A percentile compares a stretch with the other conserved stretches of the same genome.
phyloP scores from a whole-genome alignment of 768 basidiomycete species.

The Dioszegia hungarica region DNA sequence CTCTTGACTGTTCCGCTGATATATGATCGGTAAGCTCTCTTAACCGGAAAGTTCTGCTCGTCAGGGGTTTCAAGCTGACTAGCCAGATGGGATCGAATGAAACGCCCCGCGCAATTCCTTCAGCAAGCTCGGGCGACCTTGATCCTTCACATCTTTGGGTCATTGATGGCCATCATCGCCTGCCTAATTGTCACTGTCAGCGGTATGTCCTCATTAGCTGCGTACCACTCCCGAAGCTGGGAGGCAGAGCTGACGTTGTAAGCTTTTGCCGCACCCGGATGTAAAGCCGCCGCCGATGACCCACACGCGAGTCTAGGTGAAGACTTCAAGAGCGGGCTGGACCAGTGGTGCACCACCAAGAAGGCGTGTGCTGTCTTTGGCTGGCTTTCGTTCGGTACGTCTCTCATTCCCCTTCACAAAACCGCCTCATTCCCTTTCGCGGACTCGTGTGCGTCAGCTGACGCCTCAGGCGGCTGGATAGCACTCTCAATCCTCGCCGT shows the following conservation, averaged over 20 bases:
- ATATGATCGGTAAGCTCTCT: conserved; percentile 40
- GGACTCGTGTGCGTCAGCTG: background rate
- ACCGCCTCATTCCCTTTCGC: background rate
- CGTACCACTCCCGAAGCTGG: background rate
- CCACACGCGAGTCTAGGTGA: conserved; percentile 68
- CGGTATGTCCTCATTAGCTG: conserved; percentile 38
- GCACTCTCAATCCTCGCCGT: conserved; percentile 64
- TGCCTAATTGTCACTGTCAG: conserved; percentile 58
- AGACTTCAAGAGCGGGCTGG: conserved; percentile 61
- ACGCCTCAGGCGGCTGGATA: conserved; percentile 61
- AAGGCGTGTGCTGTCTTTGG: conserved; percentile 85
- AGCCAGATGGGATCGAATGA: conserved; percentile 70
- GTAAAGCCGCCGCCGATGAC: conserved; percentile 76
- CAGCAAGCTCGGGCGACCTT: conserved; percentile 77
- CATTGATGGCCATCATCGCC: conserved; percentile 64
- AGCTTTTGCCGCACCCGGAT: conserved; percentile 83
- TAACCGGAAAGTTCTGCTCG: background rate
- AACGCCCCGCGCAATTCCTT: conserved; percentile 70
- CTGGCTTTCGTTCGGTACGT: conserved; percentile 53
- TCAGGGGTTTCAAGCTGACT: conserved; percentile 30
- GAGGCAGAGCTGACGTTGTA: conserved; percentile 26
- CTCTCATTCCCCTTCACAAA: background rate
- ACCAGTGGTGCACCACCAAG: conserved; percentile 86
- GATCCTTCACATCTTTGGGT: conserved; percentile 71
- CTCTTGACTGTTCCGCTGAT: conserved; percentile 61